Evolutionary conservation across 805 yeast species (phyloP).

Genomic region (Komagataella pastoris): DNA sequence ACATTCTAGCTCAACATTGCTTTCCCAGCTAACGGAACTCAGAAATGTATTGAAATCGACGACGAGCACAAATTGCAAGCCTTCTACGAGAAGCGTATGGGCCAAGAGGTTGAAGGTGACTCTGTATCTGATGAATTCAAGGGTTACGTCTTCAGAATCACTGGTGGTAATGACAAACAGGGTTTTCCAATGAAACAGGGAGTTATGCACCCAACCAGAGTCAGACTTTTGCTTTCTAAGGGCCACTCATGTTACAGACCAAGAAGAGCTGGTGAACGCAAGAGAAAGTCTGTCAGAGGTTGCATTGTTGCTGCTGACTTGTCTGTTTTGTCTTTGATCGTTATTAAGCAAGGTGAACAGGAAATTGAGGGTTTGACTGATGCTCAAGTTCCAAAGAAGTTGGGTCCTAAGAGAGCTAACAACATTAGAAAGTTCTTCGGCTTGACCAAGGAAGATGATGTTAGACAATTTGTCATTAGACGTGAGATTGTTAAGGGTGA

Average conservation of each 20-base stretch:
- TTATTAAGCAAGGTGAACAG: constrained; percentile 94
- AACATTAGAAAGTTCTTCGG: constrained; percentile 99
- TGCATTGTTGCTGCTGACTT: constrained; percentile 96
- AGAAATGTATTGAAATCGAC: constrained; percentile 94
- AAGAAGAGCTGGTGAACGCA: constrained; percentile 99
- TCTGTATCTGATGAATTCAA: constrained; percentile 97
- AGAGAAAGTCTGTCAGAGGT: constrained; percentile 99
- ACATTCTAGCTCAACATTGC: constrained; percentile 82
- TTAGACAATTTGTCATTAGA: constrained; percentile 86
- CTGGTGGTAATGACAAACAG: constrained; percentile 99
- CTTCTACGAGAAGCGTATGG: constrained; percentile 99
- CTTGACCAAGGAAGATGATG: constrained; percentile 88
- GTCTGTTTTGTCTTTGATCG: constrained; percentile 85
- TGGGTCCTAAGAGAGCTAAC: constrained; percentile 99
- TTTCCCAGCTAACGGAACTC: constrained; percentile 99
- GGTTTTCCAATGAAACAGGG: constrained; percentile 99
- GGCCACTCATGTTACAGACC: constrained; percentile 99
- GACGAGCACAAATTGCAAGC: constrained; percentile 98
- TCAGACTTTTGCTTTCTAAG: constrained; percentile 83
- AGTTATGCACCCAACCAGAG: constrained; percentile 99
- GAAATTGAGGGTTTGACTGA: constrained; percentile 96
- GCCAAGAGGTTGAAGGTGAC: constrained; percentile 99
- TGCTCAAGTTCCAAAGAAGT: constrained; percentile 92
- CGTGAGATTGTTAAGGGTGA: constrained; percentile 98
- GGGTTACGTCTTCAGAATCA: constrained; percentile 96